Percentiles rank a stretch among this genome's conserved stretches.
phyloP scores from a whole-genome alignment of 2,329 filamentous ascomycete genomes.

The Sporothrix curviconia region DNA sequence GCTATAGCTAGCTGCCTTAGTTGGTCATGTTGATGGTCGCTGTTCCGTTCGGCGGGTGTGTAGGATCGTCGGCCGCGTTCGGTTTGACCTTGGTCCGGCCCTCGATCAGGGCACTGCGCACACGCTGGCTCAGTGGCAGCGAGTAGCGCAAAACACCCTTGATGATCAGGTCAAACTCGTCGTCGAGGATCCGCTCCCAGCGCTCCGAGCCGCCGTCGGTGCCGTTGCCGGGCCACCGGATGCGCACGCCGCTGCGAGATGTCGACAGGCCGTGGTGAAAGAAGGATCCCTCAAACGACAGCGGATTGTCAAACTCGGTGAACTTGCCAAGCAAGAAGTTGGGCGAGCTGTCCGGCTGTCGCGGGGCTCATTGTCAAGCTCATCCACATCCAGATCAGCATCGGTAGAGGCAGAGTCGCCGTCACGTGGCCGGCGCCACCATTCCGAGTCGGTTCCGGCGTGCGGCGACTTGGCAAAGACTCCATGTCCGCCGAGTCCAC shows the following conservation, averaged over 20 bases:
- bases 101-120: constrained; percentile 54
- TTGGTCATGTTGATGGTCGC: constrained; percentile 17
- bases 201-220: constrained; percentile 78
- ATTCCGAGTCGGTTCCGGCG: constrained; percentile 62
- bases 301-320: constrained; percentile 75
- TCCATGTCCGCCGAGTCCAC: constrained; percentile 84
- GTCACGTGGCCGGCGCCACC: constrained; percentile 42
- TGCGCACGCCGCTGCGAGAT: constrained; percentile 76
- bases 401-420: background rate
- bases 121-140: constrained; percentile 53
- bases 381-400: constrained; percentile 27
- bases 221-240: constrained; percentile 77
- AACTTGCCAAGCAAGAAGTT: constrained; percentile 92
- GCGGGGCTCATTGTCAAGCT: constrained; percentile 30
- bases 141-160: constrained; percentile 84
- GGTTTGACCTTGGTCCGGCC: constrained; percentile 55
- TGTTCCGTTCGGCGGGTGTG: constrained; percentile 33
- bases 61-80: constrained; percentile 53
- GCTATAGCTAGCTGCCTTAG: background rate
- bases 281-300: constrained; percentile 85
- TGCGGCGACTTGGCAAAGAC: constrained; percentile 92
- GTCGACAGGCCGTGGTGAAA: constrained; percentile 66
- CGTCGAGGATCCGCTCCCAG: constrained; percentile 85
- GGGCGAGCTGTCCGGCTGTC: constrained; percentile 62
- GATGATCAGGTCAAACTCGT: constrained; percentile 89